Conservation (phyloP, 78 protist genomes). For the Chrysochromulina parva region DNA sequence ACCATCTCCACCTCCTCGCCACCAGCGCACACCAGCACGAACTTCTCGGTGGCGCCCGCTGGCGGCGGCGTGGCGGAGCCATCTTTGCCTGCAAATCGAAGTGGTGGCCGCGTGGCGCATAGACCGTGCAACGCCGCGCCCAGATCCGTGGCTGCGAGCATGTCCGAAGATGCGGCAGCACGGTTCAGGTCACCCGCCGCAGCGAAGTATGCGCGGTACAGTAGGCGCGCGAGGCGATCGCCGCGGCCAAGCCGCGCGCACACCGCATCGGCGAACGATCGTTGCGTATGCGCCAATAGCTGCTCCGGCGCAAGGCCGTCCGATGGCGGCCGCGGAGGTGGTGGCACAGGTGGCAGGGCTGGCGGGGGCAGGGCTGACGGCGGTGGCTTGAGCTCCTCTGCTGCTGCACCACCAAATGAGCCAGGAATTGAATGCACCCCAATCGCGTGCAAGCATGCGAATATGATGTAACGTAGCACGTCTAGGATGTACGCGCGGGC, state of each 20-base stretch:
- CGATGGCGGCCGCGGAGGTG: background rate
- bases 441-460: too few species aligned
- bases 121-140: background rate
- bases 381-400: too few species aligned
- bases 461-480: too few species aligned
- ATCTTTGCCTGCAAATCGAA: background rate
- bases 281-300: background rate
- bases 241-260: background rate
- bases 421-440: too few species aligned
- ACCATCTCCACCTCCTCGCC: slow-evolving; percentile 5
- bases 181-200: background rate
- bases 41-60: background rate
- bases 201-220: background rate
- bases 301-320: slow-evolving; percentile 10
- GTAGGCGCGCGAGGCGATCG: background rate
- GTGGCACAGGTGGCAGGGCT: too few species aligned
- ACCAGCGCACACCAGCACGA: background rate
- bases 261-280: background rate
- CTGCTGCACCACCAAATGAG: too few species aligned
- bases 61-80: background rate
- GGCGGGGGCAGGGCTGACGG: too few species aligned
- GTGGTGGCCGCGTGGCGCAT: background rate
- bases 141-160: background rate
- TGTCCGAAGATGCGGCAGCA: too few species aligned
- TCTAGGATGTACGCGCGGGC: too few species aligned